Evolutionary conservation across 2,329 filamentous ascomycete species (phyloP).

Genomic region (Colletotrichum liriopes): DNA sequence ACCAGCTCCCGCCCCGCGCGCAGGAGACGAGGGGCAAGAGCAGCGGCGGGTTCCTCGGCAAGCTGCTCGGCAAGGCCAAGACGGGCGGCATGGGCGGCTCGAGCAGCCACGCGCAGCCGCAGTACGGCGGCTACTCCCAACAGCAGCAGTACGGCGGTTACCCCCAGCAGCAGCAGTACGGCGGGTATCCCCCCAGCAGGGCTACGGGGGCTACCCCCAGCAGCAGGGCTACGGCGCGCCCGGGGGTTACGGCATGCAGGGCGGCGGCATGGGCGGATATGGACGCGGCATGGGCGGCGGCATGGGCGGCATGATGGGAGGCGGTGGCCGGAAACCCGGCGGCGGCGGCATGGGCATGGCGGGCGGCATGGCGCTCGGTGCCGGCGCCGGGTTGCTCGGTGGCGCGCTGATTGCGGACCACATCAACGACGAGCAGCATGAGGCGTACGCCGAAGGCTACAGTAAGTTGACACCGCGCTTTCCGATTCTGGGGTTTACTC

Average conservation of each 20-base stretch:
- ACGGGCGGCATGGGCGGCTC: constrained; percentile 52
- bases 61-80: constrained; percentile 66
- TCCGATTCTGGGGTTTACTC: neutral
- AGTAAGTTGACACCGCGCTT: constrained; percentile 48
- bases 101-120: constrained; percentile 52
- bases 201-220: constrained; percentile 57
- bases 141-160: constrained; percentile 50
- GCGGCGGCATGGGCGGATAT: constrained; percentile 53
- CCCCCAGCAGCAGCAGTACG: constrained; percentile 50
- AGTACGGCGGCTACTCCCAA: constrained; percentile 52
- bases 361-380: constrained; percentile 82
- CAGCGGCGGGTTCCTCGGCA: constrained; percentile 65
- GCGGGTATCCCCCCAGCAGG: constrained; percentile 51
- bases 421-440: constrained; percentile 73
- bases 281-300: constrained; percentile 41
- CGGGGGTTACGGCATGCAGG: constrained; percentile 47
- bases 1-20: constrained; percentile 61
- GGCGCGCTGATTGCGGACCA: constrained; percentile 80
- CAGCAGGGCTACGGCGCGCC: constrained; percentile 49
- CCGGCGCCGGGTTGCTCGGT: constrained; percentile 86
- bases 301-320: constrained; percentile 55
- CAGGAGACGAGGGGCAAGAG: constrained; percentile 54
- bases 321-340: constrained; percentile 46
- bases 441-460: constrained; percentile 67
- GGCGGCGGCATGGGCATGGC: constrained; percentile 70